Evolutionary conservation across 2,329 filamentous ascomycete genomes (phyloP), one percentile per base, ranked within the genome.

Genomic region (Exophiala alcalophila): DNA sequence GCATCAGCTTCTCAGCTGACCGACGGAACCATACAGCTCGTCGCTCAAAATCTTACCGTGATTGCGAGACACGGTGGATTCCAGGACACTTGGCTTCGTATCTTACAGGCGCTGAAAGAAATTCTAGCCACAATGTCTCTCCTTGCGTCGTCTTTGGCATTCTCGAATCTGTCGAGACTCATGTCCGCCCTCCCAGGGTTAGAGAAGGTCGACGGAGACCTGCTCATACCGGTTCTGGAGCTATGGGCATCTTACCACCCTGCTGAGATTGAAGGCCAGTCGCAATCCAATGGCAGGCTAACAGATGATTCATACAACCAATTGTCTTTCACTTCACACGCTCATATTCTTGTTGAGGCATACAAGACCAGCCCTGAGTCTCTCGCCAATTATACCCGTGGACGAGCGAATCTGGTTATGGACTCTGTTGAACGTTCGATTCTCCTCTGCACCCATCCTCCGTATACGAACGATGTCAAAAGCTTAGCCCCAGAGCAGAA

Each of bases 391-490:
- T 50, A 39, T 33, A 21, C 42, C 7, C 39, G 26, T 5, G 35
- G 24, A 5, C 45, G 39, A 15, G 19, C 35, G 4, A 18, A 38
- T 11, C n/a, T 42, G 9, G 15, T 52, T 11, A 46, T 44, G 30
- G 39, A 42, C 12, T 32, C 54, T 4, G 47, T 49, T 19, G 33
- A 45, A 26, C 26, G 34, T 3, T 33, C 47, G 9, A 30, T 54
- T 3, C 39, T 57, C 16, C 26, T 29, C 15, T 46, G 47, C 31
- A 35, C 36, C 7, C 56, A 58, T 35, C 51, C 49, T 28, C 50
- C 45, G 8, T 58, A 57, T 29, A 56, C 54, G 15, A 52, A 40
- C n/a, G 56, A 58, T 30, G 44, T 57, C 14, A 52, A 50, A 21
- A 40, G n/a, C 25, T 15, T 54, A 14, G 40, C 50, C 8, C 32